Evolutionary conservation across 2,329 filamentous ascomycete genomes (phyloP), one percentile per base, ranked within the genome.

Genomic region (Parasarocladium wereldwijsianum): DNA sequence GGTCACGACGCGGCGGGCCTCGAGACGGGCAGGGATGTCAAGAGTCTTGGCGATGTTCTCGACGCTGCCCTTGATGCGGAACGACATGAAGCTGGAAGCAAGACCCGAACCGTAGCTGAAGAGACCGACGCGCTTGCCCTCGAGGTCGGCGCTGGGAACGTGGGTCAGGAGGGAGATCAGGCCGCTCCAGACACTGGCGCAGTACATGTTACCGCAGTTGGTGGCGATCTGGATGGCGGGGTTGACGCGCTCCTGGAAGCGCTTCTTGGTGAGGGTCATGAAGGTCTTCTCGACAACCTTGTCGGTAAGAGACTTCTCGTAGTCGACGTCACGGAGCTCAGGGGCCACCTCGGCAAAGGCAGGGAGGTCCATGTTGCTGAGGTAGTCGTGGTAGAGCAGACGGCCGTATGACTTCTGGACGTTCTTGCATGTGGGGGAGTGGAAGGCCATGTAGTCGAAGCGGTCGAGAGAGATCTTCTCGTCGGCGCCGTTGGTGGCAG

Each of bases 231-330:
- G 69, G 50, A 81, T 76, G 45, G 66, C 62, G 31, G 79, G 77
- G 50, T 66, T 63, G 43, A 90, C 76, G 45, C 81, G 76, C 57
- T 86, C 78, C 49, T 72, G 68, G 59, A 82, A 87, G 43, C 70
- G 71, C 68, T 86, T 86, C 72, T 90, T 87, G 53, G 77, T 76
- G 43, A 87, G 64, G 34, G 51, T 64, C 76, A 90, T 82, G 55
- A 90, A 90, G 38, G 76, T 77, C 72, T 87, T 90, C 66, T 90
- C 82, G 22, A 90, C 69, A 31, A 64, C 68, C 66, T 84, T 86
- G 64, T 90, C 82, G 37, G 70, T 73, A 43, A 90, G 57, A 3
- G 82, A 87, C 57, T 76, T 74, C 47, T 76, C 63, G 56, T 87
- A 87, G 49, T 81, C 75, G 57, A 90, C 66, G 45, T 83, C 77